Percentiles rank a stretch among this genome's conserved stretches.
These are phyloP conservation scores for Jatropha curcas DNA, from an alignment of 345 rosid genomes.

Conservation along the genomic window DNA sequence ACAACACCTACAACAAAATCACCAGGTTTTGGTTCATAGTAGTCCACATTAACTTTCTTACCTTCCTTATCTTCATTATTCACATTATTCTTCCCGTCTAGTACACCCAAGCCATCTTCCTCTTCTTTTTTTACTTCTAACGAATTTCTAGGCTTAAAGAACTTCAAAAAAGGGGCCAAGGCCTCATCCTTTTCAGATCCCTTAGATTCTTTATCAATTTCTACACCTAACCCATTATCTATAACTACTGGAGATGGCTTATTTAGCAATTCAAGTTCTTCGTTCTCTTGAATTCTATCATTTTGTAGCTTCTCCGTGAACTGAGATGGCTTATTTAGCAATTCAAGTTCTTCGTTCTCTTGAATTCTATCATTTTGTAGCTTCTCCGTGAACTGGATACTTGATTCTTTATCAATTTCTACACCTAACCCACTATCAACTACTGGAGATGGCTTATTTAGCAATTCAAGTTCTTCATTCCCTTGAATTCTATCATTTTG, in stretches of 20 bases:
- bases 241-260: conserved; percentile 57
- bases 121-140: conserved; percentile 30
- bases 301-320: conserved; percentile 33
- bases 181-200: conserved; percentile 55
- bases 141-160: conserved; percentile 56
- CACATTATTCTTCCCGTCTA: conserved; percentile 22
- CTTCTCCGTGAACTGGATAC: conserved; percentile 35
- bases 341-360: conserved; percentile 60
- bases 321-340: conserved; percentile 70
- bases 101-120: conserved; percentile 27
- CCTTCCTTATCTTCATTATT: conserved; percentile 28
- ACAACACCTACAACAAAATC: conserved; percentile 93
- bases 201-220: conserved; percentile 29
- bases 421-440: conserved; percentile 29
- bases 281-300: conserved; percentile 30
- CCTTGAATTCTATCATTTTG: conserved; percentile 26
- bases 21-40: conserved; percentile 77
- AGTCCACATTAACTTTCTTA: conserved; percentile 56
- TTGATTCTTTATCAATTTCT: conserved; percentile 35
- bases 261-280: conserved; percentile 63
- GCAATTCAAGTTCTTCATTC: conserved; percentile 65
- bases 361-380: conserved; percentile 23
- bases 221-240: conserved; percentile 29
- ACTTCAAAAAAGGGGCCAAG: conserved; percentile 77
- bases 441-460: conserved; percentile 60